A percentile compares a stretch with the other conserved stretches of the same genome.
Conservation (phyloP, 2,329 filamentous ascomycete species). For the Phyllosticta citriasiana region DNA sequence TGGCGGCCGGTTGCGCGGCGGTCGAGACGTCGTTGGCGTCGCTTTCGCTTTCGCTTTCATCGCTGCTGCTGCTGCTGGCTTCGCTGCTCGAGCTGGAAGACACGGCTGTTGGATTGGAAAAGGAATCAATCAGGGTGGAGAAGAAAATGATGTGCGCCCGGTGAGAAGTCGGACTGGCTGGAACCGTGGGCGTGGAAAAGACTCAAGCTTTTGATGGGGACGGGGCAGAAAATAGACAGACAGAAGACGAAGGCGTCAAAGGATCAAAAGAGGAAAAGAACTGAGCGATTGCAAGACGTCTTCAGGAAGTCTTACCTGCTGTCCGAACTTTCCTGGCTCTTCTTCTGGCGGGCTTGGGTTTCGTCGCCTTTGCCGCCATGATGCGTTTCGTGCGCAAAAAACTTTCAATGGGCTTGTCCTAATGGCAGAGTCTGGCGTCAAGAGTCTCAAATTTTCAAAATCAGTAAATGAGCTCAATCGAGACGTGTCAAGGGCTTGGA, state of each 20-base stretch:
- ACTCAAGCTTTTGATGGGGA: neutral
- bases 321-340: neutral
- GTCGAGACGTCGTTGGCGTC: neutral
- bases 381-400: neutral
- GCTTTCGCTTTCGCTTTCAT: neutral
- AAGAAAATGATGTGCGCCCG: neutral
- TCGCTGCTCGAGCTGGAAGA: constrained; percentile 3
- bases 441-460: no score
- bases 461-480: no score
- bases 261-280: neutral
- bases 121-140: neutral
- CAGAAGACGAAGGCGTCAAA: neutral
- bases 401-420: neutral
- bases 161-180: no score
- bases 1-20: neutral
- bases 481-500: no score
- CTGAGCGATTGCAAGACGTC: neutral
- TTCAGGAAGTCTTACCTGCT: neutral
- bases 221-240: neutral
- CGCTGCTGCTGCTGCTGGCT: constrained; percentile 1
- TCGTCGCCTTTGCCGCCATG: neutral
- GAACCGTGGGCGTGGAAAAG: neutral
- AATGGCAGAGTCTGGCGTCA: no score
- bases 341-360: neutral
- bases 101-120: neutral